Conservation (phyloP, 495 filamentous ascomycete species). For the Aspergillus sclerotiicarbonarius region DNA sequence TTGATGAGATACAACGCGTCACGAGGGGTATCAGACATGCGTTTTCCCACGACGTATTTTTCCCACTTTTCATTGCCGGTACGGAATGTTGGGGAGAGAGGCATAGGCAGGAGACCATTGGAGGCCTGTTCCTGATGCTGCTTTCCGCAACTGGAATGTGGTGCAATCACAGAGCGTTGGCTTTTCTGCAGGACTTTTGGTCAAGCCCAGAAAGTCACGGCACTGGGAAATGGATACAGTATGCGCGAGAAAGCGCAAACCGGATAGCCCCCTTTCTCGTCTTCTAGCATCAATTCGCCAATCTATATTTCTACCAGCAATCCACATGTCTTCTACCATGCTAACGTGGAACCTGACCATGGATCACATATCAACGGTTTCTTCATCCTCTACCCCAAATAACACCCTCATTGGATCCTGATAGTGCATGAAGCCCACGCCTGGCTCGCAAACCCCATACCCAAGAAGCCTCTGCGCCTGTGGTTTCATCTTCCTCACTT, state of each 20-base stretch:
- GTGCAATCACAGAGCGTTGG: slow-evolving; percentile 22
- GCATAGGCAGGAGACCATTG: slow-evolving; percentile 8
- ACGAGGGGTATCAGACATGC: neutral
- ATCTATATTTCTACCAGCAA: no score
- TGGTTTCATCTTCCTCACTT: slow-evolving; percentile 25
- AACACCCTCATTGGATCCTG: slow-evolving; percentile 24
- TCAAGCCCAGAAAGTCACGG: neutral
- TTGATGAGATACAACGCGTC: slow-evolving; percentile 9
- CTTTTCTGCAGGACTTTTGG: slow-evolving; percentile 20
- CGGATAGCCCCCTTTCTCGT: slow-evolving; percentile 14
- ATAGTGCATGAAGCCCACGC: slow-evolving; percentile 22
- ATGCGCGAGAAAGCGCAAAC: slow-evolving; percentile 14
- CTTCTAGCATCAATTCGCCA: slow-evolving; percentile 16
- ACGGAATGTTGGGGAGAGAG: slow-evolving; percentile 8
- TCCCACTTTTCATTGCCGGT: slow-evolving; percentile 23
- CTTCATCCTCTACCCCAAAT: slow-evolving; percentile 22
- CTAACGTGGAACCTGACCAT: no score
- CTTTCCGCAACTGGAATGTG: slow-evolving; percentile 19
- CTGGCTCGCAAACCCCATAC: slow-evolving; percentile 23
- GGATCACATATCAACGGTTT: slow-evolving; percentile 22
- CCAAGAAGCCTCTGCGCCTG: slow-evolving; percentile 26
- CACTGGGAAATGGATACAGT: slow-evolving; percentile 19
- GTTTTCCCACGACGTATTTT: slow-evolving; percentile 20
- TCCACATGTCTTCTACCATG: no score
- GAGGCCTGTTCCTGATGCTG: slow-evolving; percentile 13